phyloP scores from a whole-genome alignment of 164 flowering plant species.

The Liriodendron chinense region DNA sequence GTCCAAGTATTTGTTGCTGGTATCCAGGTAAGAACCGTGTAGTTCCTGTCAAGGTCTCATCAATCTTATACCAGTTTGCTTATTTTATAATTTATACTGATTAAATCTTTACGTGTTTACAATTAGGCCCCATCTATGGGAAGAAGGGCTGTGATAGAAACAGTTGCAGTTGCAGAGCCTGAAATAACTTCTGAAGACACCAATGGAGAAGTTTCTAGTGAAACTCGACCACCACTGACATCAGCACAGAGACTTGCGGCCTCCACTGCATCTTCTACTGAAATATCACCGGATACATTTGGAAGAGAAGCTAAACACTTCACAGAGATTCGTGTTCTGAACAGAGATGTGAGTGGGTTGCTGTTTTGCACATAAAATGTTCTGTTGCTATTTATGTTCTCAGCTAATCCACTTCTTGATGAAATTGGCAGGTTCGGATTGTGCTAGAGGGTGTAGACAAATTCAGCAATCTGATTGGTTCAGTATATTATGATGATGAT shows the following conservation, averaged over 20 bases:
- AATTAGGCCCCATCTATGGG: conserved; percentile 81
- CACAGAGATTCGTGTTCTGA: conserved; percentile 77
- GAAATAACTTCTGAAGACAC: conserved; percentile 40
- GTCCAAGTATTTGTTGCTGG: conserved; percentile 92
- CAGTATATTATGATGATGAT: conserved; percentile 88
- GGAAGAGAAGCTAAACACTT: conserved; percentile 91
- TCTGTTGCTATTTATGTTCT: neutral
- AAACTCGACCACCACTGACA: conserved; percentile 58
- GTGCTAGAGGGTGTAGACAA: conserved; percentile 94
- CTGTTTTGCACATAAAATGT: neutral
- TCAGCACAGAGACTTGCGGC: conserved; percentile 88
- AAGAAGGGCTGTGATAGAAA: conserved; percentile 51
- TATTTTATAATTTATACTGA: too few species aligned
- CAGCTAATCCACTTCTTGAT: conserved; percentile 2
- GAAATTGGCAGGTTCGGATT: conserved; percentile 73
- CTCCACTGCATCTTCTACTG: conserved; percentile 51
- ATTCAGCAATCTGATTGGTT: conserved; percentile 82
- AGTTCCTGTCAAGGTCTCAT: neutral
- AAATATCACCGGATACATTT: conserved; percentile 66
- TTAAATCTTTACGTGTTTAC: neutral
- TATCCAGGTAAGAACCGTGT: conserved; percentile 51
- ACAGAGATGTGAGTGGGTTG: conserved; percentile 69
- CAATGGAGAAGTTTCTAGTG: conserved; percentile 67
- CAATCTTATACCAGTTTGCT: neutral
- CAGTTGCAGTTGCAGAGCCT: conserved; percentile 31